A percentile compares a stretch with the other conserved stretches of the same genome.
phyloP scores from a whole-genome alignment of 257 asterid genomes.

The Henckelia pumila region DNA sequence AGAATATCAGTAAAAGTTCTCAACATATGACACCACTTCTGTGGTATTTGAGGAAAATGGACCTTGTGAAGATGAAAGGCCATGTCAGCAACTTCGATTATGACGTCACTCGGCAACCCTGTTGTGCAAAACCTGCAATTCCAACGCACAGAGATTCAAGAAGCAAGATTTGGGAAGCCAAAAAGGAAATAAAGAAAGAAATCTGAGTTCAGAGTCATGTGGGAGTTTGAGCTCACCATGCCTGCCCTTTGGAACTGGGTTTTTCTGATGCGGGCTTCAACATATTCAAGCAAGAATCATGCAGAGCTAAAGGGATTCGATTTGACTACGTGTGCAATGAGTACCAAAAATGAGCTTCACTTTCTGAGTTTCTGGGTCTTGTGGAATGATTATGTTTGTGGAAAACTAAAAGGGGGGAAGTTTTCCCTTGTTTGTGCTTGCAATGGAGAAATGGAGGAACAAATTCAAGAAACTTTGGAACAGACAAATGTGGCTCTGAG shows the following conservation, averaged over 20 bases:
- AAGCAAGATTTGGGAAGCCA: slow-evolving; percentile 10
- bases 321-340: slow-evolving; percentile 19
- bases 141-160: slow-evolving; percentile 2
- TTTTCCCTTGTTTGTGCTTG: slow-evolving; percentile 24
- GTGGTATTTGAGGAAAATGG: not conserved
- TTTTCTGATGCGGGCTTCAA: slow-evolving; percentile 57
- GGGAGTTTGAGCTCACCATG: slow-evolving; percentile 53
- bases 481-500: slow-evolving; percentile 40
- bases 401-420: slow-evolving; percentile 31
- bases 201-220: not conserved
- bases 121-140: slow-evolving; percentile 93
- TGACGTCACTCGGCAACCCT: slow-evolving; percentile 83
- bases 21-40: not conserved
- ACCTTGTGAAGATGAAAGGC: slow-evolving; percentile 96
- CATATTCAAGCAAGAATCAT: slow-evolving; percentile 42
- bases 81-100: slow-evolving; percentile 81
- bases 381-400: slow-evolving; percentile 49
- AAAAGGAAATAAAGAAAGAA: not conserved
- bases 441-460: slow-evolving; percentile 9
- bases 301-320: slow-evolving; percentile 23
- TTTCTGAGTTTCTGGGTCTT: slow-evolving; percentile 33
- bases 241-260: slow-evolving; percentile 84
- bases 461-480: not conserved
- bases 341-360: slow-evolving; percentile 24
- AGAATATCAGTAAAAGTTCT: not conserved